Evolutionary conservation across 2,329 filamentous ascomycete genomes (phyloP).

Genomic region (Aspergillus fumigatus): DNA sequence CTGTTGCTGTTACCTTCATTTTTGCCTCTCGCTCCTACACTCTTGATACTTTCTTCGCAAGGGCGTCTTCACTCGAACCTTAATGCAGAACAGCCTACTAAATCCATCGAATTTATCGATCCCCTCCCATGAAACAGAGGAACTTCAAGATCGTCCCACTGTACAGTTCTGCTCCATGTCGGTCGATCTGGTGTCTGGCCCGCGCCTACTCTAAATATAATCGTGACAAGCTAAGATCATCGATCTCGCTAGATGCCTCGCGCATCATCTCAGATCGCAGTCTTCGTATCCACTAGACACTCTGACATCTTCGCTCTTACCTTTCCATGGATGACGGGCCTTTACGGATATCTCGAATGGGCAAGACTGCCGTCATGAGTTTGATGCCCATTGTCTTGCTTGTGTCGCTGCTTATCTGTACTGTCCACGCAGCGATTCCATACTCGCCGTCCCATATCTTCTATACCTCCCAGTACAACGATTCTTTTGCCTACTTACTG

Average conservation of each 20-base stretch:
- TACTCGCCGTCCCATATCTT: constrained; percentile 76
- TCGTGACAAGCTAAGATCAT: constrained; percentile 10
- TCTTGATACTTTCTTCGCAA: not conserved
- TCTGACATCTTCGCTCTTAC: not conserved
- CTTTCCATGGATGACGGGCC: constrained; percentile 16
- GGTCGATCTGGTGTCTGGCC: constrained; percentile 3
- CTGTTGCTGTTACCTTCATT: not conserved
- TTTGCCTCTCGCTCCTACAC: not conserved
- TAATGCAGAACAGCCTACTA: not conserved
- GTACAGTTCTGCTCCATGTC: constrained; percentile 6
- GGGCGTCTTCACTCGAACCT: not conserved
- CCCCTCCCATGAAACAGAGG: not conserved
- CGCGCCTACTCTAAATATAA: constrained; percentile 10
- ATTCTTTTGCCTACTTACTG: constrained; percentile 66
- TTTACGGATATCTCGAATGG: constrained; percentile 9
- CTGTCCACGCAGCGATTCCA: constrained; percentile 50
- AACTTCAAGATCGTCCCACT: not conserved
- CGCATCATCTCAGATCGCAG: constrained; percentile 4
- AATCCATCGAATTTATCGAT: not conserved
- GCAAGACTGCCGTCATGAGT: constrained; percentile 8
- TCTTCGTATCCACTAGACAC: constrained; percentile 2
- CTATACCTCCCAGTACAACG: constrained; percentile 47
- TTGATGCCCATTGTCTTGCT: constrained; percentile 11
- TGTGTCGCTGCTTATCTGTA: constrained; percentile 18
- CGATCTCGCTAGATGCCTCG: constrained; percentile 14